A percentile compares a stretch with the other conserved stretches of the same genome.
These are phyloP conservation scores for Chaetomium sp. DNA, from an alignment of 2,329 filamentous ascomycete species.

Conservation along the genomic window DNA sequence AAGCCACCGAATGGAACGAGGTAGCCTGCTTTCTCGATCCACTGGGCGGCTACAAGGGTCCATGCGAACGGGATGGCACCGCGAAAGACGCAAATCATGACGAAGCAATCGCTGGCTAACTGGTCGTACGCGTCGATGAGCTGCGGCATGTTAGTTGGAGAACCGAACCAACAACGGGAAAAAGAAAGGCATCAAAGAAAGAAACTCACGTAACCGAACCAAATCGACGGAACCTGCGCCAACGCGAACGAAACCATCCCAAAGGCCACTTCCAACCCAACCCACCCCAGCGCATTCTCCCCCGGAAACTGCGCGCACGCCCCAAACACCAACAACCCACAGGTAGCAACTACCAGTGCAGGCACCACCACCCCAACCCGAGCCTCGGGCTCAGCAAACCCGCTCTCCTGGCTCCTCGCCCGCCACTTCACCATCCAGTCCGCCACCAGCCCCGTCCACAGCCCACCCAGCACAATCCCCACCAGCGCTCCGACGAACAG, in stretches of 20 bases:
- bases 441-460: slow-evolving; percentile 24
- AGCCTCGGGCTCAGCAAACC: slow-evolving; percentile 31
- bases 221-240: slow-evolving; percentile 34
- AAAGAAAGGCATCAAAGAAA: neutral
- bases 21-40: slow-evolving; percentile 37
- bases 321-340: slow-evolving; percentile 32
- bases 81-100: slow-evolving; percentile 43
- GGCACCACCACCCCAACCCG: slow-evolving; percentile 29
- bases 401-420: slow-evolving; percentile 22
- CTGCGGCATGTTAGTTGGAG: slow-evolving; percentile 22
- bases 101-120: slow-evolving; percentile 46
- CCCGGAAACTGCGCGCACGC: slow-evolving; percentile 32
- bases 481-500: slow-evolving; percentile 31
- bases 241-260: slow-evolving; percentile 34
- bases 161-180: no score
- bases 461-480: slow-evolving; percentile 26
- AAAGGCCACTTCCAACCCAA: slow-evolving; percentile 31
- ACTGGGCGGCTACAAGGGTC: slow-evolving; percentile 47
- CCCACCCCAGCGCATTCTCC: slow-evolving; percentile 23
- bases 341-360: slow-evolving; percentile 26
- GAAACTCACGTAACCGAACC: slow-evolving; percentile 34
- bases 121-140: slow-evolving; percentile 45
- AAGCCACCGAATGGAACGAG: slow-evolving; percentile 48
- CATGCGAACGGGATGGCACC: slow-evolving; percentile 46
- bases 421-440: slow-evolving; percentile 20